phyloP scores from a whole-genome alignment of 257 asterid genomes.

The Solanum appendiculatum region DNA sequence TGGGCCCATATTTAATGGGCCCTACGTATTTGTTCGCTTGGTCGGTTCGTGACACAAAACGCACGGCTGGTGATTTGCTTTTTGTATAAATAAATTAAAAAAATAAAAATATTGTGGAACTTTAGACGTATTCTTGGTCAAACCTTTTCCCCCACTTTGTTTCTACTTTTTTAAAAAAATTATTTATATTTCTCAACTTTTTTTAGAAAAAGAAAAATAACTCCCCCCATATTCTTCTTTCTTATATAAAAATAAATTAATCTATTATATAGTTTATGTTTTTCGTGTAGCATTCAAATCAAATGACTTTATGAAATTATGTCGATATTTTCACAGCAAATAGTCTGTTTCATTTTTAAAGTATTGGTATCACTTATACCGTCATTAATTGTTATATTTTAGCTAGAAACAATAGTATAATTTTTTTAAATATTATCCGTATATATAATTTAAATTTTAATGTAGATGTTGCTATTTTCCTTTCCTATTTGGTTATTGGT shows the following conservation, averaged over 20 bases:
- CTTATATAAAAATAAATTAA: too few species aligned
- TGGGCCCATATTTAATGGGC: not conserved
- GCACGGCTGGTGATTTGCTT: not conserved
- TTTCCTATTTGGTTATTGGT: not conserved
- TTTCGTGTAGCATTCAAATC: too few species aligned
- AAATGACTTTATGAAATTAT: too few species aligned
- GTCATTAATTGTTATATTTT: not conserved
- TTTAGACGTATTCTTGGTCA: not conserved
- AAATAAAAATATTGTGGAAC: not conserved
- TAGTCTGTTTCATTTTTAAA: not conserved
- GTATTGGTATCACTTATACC: not conserved
- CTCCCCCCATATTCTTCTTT: not conserved
- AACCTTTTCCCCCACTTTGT: not conserved
- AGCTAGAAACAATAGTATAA: not conserved
- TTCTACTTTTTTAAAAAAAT: not conserved
- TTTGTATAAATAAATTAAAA: not conserved
- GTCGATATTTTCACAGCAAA: not conserved
- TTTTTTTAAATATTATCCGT: not conserved
- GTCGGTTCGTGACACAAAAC: constrained; percentile 20
- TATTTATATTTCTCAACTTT: not conserved
- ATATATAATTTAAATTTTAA: not conserved
- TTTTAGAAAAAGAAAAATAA: not conserved
- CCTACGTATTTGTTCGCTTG: constrained; percentile 9
- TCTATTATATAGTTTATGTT: too few species aligned
- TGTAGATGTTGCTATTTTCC: not conserved